phyloP scores from a whole-genome alignment of 1,139 yeast genomes.

The Insectozyma bohioensis region DNA sequence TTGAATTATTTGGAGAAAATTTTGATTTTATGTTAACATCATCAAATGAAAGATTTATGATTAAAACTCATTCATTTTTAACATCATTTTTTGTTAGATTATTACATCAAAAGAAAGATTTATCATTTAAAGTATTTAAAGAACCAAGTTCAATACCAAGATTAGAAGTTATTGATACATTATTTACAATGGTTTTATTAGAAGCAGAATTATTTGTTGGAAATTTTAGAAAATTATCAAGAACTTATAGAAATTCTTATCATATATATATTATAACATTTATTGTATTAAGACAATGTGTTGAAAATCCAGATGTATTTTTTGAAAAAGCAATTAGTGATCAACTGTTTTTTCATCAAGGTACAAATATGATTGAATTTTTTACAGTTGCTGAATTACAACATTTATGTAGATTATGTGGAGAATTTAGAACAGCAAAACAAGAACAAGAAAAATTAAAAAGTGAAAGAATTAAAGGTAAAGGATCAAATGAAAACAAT shows the following conservation, averaged over 20 bases:
- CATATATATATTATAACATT: conserved; percentile 43
- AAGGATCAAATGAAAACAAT: conserved; percentile 5
- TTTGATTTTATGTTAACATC: conserved; percentile 43
- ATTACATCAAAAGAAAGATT: conserved; percentile 39
- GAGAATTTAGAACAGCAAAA: conserved; percentile 43
- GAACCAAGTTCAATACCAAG: conserved; percentile 26
- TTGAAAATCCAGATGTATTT: conserved; percentile 41
- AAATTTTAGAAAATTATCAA: conserved; percentile 39
- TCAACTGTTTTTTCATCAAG: conserved; percentile 33
- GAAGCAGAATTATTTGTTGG: conserved; percentile 50
- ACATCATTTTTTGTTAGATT: conserved; percentile 44
- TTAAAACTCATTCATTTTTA: conserved; percentile 42
- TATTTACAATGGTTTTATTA: conserved; percentile 35
- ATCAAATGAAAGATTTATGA: conserved; percentile 42
- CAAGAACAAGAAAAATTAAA: conserved; percentile 27
- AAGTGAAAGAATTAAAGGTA: conserved; percentile 8
- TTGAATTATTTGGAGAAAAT: conserved; percentile 42
- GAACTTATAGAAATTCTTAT: conserved; percentile 42
- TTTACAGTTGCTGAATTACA: conserved; percentile 38
- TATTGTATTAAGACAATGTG: conserved; percentile 43
- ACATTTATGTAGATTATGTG: conserved; percentile 38
- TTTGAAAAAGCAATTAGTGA: conserved; percentile 33
- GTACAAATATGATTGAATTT: conserved; percentile 43
- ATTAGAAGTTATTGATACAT: conserved; percentile 33
- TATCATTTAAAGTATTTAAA: conserved; percentile 24